Percentiles rank a stretch among this genome's conserved stretches.
Conservation (phyloP, 2,329 filamentous ascomycete genomes). For the Atkinsonella texensis region DNA sequence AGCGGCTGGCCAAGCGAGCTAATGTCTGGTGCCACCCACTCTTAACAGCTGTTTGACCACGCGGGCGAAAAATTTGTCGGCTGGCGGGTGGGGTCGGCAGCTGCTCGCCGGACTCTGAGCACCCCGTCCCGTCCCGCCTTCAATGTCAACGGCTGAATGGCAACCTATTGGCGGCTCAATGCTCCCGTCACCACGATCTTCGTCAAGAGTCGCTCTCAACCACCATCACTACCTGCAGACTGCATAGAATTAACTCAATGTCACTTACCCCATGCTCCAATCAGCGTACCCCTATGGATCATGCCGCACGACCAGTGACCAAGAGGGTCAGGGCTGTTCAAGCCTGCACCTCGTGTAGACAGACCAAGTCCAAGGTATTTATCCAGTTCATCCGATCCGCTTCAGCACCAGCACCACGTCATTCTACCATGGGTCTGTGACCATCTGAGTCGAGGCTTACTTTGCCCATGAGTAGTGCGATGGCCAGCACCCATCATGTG, state of each 20-base stretch:
- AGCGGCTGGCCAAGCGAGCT: no score
- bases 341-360: constrained; percentile 13
- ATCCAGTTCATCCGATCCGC: neutral
- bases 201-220: neutral
- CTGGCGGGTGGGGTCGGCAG: no score
- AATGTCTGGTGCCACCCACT: no score
- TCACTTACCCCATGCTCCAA: neutral
- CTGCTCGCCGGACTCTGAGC: no score
- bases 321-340: constrained; percentile 12
- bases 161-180: neutral
- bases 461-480: constrained; percentile 9
- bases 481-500: constrained; percentile 11
- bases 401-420: neutral
- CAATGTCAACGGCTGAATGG: neutral
- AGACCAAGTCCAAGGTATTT: constrained; percentile 14
- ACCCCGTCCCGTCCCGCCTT: no score
- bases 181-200: neutral
- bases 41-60: no score
- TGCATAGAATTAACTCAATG: neutral
- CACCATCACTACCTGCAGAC: neutral
- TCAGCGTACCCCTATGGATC: constrained; percentile 6
- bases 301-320: constrained; percentile 9
- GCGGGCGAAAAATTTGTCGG: no score
- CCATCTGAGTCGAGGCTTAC: neutral
- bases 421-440: neutral